Percentiles rank a stretch among this genome's conserved stretches.
Evolutionary conservation across 2,329 filamentous ascomycete genomes (phyloP).

Genomic region (Ophiostoma tasmaniense): DNA sequence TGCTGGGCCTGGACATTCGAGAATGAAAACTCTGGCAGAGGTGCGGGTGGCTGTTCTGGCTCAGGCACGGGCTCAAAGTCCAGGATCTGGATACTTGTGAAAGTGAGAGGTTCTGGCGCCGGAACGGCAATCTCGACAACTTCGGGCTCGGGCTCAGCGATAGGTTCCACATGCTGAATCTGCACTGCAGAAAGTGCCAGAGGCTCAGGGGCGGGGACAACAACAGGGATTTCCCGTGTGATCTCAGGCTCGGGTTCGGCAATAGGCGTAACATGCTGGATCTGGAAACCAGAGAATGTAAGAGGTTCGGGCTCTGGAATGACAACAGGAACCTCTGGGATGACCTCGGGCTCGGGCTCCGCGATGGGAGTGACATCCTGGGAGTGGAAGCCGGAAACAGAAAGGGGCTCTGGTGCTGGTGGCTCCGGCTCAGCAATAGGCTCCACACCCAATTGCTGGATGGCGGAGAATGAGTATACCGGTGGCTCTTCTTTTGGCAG

Average conservation of each 20-base stretch:
- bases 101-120: conserved; percentile 22
- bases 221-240: not conserved
- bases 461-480: conserved; percentile 31
- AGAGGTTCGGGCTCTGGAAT: conserved; percentile 8
- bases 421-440: conserved; percentile 15
- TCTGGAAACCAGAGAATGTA: conserved; percentile 20
- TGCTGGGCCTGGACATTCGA: conserved; percentile 31
- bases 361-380: conserved; percentile 7
- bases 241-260: conserved; percentile 29
- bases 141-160: conserved; percentile 24
- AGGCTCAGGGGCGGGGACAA: conserved; percentile 9
- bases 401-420: conserved; percentile 23
- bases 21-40: conserved; percentile 26
- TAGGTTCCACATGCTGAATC: conserved; percentile 23
- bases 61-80: conserved; percentile 23
- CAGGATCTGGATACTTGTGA: conserved; percentile 19
- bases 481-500: conserved; percentile 12
- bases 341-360: conserved; percentile 3
- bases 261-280: conserved; percentile 36
- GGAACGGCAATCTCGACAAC: conserved; percentile 21
- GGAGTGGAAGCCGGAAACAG: conserved; percentile 33
- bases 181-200: conserved; percentile 25
- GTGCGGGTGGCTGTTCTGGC: conserved; percentile 18
- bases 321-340: conserved; percentile 7
- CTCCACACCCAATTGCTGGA: conserved; percentile 33